phyloP scores from a whole-genome alignment of 2,329 filamentous ascomycete species.

The Chalaropsis ovoidea region DNA sequence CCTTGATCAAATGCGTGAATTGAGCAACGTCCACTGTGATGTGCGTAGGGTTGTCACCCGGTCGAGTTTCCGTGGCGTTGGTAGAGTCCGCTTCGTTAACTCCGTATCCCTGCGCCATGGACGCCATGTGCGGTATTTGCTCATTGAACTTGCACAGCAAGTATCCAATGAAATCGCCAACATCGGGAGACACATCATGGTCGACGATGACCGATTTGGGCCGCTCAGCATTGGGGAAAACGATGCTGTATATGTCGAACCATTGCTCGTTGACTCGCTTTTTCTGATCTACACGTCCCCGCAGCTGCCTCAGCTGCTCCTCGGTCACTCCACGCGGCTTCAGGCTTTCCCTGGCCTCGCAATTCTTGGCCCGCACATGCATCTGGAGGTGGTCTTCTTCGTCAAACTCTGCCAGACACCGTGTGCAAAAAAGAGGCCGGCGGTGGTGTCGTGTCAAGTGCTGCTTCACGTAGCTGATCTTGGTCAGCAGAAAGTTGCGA shows the following conservation, averaged over 20 bases:
- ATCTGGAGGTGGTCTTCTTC: conserved; percentile 25
- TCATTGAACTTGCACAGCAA: conserved; percentile 22
- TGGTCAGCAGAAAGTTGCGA: conserved; percentile 27
- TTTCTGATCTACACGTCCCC: conserved; percentile 27
- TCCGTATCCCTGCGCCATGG: background rate
- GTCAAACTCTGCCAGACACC: conserved; percentile 27
- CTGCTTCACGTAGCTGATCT: conserved; percentile 30
- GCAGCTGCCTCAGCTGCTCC: conserved; percentile 26
- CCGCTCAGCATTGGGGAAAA: conserved; percentile 26
- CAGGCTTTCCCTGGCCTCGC: conserved; percentile 18
- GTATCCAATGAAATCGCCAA: conserved; percentile 26
- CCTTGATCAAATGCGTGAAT: conserved; percentile 17
- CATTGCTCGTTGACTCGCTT: conserved; percentile 27
- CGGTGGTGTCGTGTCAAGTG: conserved; percentile 28
- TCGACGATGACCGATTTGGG: conserved; percentile 28
- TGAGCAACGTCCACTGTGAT: conserved; percentile 13
- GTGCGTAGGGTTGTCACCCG: background rate
- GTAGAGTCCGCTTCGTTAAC: background rate
- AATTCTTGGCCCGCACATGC: conserved; percentile 25
- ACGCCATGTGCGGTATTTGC: conserved; percentile 1
- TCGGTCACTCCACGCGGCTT: conserved; percentile 27
- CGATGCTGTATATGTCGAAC: conserved; percentile 28
- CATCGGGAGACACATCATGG: conserved; percentile 27
- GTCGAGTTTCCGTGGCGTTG: background rate
- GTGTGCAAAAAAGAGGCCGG: conserved; percentile 28